Base-by-base conservation (phyloP, 2,329 filamentous ascomycete genomes). In the Diaporthe sp. region DNA sequence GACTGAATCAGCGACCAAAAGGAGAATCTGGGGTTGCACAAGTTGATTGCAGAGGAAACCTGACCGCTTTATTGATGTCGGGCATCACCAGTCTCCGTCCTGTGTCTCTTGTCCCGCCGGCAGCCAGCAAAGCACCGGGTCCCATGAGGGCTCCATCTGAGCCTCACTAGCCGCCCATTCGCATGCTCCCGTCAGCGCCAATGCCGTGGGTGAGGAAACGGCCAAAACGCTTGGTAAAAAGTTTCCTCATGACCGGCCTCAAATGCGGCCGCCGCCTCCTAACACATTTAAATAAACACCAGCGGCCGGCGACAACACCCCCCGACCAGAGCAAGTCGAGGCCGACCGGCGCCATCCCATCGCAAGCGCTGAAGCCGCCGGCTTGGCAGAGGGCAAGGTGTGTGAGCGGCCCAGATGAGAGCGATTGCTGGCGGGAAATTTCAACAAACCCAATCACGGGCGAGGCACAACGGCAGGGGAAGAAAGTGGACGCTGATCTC, bases 361-460 rank as follows among this genome's bases (percentile, higher is more conserved):
- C 33, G 3, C 64, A 40, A 68, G 64, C 64, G 64, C 64, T 54
- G 35, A 54, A 67, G 45, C 61, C 61, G 61, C 61, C 45, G 61
- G 61, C 61, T 67, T 67, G 60, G 58, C 58, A 17, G 30, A 19
- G 38, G 38, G 60, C 60, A 19, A 50, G 12, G 12, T 35, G 19
- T 50, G 42, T 33, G 42, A 35, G 60, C 40, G 60, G 60, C 60
- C 58, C 60, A 50, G 12, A 28, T 50, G 42, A 66, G 28, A 58
- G 68, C 54, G 40, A 17, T 38, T 35, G 40, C 45, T 42, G 47
- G 42, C 42, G 22, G 30, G 54, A 71, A 61, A 52, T 50, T n/a
- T 66, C 22, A n/a, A 33, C n/a, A 35, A 61, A 28, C 25, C 70
- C 70, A 72, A 72, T 72, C 70, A 64, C 55, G 40, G 54, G n/a